Base-by-base conservation (phyloP, 305 asterid species). In the Euphrasia arctica region DNA sequence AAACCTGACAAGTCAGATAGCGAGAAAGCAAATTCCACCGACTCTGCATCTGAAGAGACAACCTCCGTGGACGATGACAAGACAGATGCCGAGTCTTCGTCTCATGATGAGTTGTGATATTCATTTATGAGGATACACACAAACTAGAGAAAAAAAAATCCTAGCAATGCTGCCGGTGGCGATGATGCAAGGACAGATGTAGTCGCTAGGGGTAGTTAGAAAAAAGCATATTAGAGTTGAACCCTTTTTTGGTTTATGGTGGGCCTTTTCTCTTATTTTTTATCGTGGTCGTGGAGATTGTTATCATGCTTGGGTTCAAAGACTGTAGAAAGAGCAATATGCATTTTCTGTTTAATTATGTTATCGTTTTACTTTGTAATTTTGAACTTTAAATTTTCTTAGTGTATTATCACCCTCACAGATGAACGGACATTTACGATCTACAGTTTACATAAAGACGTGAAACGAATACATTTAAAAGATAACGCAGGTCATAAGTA, bases 91-190 rank as follows among this genome's bases (percentile, higher is more conserved):
- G 76, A 79, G 50, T 70, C 84, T 13, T 27, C 66, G 4, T 66
- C 60, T 32, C 96, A 83, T 14, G 98, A 91, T 68, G 98, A 91
- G 79, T 72, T 92, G 80, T 92, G 72, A 89, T 64, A 54, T 63
- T 65, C 31, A 62, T 74, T 73, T 61, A 6, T n/a, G 66, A 51
- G 29, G 65, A 73, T 13, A 9, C 69, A 14, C 63, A 62, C 52
- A 31, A 67, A 61, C 18, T 62, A 2, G 2, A 39, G 9, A 36
- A 36, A 4, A 60, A 9, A 43, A 65, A 62, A n/a, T n/a, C 1
- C 62, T 65, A 50, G 67, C 63, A 13, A 63, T 65, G 67, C 73
- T 43, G 59, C 64, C 9, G 43, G 11, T 39, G 43, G 59, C 54
- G 31, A n/a, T 47, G 52, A 34, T 61, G 61, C 71, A 0, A 62